Conservation (phyloP, 2,329 filamentous ascomycete species). For the Graphilbum sp. region DNA sequence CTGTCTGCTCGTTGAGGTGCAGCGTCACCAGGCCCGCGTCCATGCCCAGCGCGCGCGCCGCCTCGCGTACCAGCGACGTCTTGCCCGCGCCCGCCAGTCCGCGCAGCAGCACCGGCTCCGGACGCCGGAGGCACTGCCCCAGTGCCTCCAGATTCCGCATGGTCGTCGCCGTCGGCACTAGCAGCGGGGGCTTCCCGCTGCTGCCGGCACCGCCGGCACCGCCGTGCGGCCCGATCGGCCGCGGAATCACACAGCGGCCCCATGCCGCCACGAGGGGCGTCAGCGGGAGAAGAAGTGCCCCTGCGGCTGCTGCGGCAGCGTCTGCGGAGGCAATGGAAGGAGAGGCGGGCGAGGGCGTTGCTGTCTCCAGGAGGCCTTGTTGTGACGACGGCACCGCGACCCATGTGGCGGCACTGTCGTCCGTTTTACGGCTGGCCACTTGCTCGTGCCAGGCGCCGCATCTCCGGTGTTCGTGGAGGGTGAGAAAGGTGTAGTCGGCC, state of each 20-base stretch:
- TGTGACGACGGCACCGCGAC: no score
- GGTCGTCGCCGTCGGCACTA: conserved; percentile 60
- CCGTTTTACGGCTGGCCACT: conserved; percentile 19
- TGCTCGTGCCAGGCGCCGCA: conserved; percentile 27
- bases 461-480: conserved; percentile 39
- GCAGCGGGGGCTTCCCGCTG: conserved; percentile 23
- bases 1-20: conserved; percentile 94
- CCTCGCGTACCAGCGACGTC: conserved; percentile 68
- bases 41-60: conserved; percentile 65
- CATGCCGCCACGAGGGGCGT: conserved; percentile 48
- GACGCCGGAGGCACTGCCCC: conserved; percentile 46
- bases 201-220: conserved; percentile 16
- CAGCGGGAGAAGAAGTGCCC: conserved; percentile 23
- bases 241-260: conserved; percentile 50
- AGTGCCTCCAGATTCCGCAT: conserved; percentile 53
- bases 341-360: no score
- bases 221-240: conserved; percentile 26
- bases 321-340: background rate
- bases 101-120: conserved; percentile 62
- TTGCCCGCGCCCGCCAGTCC: conserved; percentile 82
- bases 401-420: no score
- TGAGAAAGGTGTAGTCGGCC: conserved; percentile 65
- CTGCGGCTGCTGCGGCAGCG: no score
- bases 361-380: conserved; percentile 3
- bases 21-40: conserved; percentile 76